Conservation (phyloP, 345 rosid genomes). For the Microcos paniculata region DNA sequence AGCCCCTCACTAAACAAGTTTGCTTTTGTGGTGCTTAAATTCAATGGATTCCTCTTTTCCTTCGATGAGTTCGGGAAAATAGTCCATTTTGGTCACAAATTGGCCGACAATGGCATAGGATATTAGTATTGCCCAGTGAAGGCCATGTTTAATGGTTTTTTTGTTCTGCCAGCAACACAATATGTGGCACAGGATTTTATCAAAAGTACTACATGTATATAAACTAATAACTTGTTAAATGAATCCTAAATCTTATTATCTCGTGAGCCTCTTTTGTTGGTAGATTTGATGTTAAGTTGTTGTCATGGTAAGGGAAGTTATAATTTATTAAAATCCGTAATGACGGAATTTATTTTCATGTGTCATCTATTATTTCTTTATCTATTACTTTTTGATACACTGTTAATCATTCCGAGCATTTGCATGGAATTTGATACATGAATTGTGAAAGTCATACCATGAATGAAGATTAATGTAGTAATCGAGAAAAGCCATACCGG, state of each 20-base stretch:
- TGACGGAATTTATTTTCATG: neutral
- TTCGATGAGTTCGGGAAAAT: neutral
- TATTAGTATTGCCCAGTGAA: neutral
- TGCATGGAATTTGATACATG: no score
- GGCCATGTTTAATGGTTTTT: slow-evolving; percentile 1
- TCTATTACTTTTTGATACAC: no score
- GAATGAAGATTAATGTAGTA: no score
- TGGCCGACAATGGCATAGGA: slow-evolving; percentile 1
- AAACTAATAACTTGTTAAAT: neutral
- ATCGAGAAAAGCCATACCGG: no score
- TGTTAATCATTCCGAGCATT: no score
- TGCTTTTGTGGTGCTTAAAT: neutral
- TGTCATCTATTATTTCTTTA: no score
- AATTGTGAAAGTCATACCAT: no score
- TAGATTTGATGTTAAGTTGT: neutral
- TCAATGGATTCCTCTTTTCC: neutral
- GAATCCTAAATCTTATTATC: neutral
- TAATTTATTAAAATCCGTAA: neutral
- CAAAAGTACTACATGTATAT: neutral
- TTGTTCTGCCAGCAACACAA: neutral
- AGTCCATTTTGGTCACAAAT: neutral
- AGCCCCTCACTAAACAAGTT: no score
- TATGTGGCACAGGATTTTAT: neutral
- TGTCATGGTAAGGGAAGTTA: neutral
- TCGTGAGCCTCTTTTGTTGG: neutral